These are phyloP conservation scores for Torulaspora pretoriensis DNA, from an alignment of 1,139 yeast genomes.

Conservation along the genomic window DNA sequence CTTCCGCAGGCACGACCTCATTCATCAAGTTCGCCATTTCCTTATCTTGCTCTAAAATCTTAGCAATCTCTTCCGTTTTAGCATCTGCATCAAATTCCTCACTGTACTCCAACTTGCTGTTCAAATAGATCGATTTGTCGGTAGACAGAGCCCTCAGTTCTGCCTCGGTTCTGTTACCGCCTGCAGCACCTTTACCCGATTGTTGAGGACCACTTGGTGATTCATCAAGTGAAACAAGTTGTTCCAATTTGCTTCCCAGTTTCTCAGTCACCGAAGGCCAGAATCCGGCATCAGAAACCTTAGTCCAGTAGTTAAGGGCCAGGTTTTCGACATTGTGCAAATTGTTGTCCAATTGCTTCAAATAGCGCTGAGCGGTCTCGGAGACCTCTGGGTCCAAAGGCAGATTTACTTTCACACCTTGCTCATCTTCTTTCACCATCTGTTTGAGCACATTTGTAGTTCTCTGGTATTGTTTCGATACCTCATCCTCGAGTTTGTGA, in stretches of 20 bases:
- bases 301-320: slow-evolving; percentile 33
- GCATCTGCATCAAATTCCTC: slow-evolving; percentile 44
- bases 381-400: slow-evolving; percentile 26
- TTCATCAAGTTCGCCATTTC: slow-evolving; percentile 58
- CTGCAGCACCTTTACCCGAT: slow-evolving; percentile 33
- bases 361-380: slow-evolving; percentile 30
- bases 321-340: slow-evolving; percentile 29
- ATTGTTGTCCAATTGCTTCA: slow-evolving; percentile 28
- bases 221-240: slow-evolving; percentile 21
- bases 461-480: slow-evolving; percentile 28
- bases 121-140: slow-evolving; percentile 44
- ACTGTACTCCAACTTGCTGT: slow-evolving; percentile 37
- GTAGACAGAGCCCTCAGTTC: slow-evolving; percentile 51
- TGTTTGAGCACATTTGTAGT: slow-evolving; percentile 27
- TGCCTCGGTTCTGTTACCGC: slow-evolving; percentile 55
- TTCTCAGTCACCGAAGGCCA: slow-evolving; percentile 30
- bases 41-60: slow-evolving; percentile 47
- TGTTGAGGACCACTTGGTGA: slow-evolving; percentile 28
- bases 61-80: slow-evolving; percentile 52
- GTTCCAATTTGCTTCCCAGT: slow-evolving; percentile 22
- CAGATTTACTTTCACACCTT: slow-evolving; percentile 25
- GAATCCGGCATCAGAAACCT: slow-evolving; percentile 26
- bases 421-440: slow-evolving; percentile 21
- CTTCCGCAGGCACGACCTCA: slow-evolving; percentile 59
- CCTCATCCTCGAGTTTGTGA: slow-evolving; percentile 35